Evolutionary conservation across 176 grass and related monocot species (phyloP).

Genomic region (Bromus sterilis): DNA sequence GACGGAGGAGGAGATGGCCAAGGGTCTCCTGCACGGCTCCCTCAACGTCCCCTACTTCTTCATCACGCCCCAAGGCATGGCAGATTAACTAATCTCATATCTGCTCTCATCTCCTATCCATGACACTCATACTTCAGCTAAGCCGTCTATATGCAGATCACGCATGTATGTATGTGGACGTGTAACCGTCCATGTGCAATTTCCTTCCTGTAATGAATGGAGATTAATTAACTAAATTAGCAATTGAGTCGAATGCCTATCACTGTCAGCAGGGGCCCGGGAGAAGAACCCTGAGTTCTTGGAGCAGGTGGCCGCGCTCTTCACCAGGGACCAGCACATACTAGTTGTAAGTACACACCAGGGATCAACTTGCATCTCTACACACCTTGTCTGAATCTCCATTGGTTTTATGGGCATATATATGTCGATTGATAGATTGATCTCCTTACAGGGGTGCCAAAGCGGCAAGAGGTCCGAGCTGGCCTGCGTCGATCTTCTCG

Average conservation of each 20-base stretch:
- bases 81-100: neutral
- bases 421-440: too few species aligned
- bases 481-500: conserved; percentile 51
- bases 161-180: neutral
- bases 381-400: neutral
- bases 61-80: conserved; percentile 50
- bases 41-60: conserved; percentile 68
- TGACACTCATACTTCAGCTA: too few species aligned
- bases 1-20: conserved; percentile 63
- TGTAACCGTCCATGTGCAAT: neutral
- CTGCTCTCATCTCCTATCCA: neutral
- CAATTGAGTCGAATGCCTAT: too few species aligned
- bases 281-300: conserved; percentile 59
- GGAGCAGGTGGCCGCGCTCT: conserved; percentile 45
- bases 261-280: conserved; percentile 32
- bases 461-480: conserved; percentile 66
- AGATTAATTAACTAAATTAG: too few species aligned
- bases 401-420: too few species aligned
- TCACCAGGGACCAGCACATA: conserved; percentile 48
- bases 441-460: conserved; percentile 48
- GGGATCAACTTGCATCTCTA: neutral
- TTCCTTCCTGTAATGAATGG: neutral
- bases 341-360: conserved; percentile 44
- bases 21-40: conserved; percentile 40
- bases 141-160: neutral